These are phyloP conservation scores for Mortierella antarctica DNA, from an alignment of 192 early-diverging fungal genomes.

Conservation along the genomic window DNA sequence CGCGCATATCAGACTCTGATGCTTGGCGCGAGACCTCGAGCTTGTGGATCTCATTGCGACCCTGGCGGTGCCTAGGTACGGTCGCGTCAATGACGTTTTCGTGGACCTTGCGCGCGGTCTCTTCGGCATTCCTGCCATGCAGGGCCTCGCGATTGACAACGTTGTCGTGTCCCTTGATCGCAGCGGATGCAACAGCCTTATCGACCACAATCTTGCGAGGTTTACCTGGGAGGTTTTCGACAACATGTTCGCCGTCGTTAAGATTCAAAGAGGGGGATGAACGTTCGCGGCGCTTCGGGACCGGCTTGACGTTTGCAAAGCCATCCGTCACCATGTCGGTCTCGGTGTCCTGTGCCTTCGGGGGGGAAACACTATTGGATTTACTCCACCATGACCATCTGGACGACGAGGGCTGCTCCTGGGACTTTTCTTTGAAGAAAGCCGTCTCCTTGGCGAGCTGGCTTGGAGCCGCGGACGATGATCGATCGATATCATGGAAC, in stretches of 20 bases:
- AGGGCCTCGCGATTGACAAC: constrained; percentile 1
- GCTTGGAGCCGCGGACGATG: neutral
- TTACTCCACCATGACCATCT: constrained; percentile 40
- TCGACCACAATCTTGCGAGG: constrained; percentile 31
- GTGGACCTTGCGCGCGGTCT: constrained; percentile 42
- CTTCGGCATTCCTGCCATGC: constrained; percentile 19
- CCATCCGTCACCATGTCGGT: neutral
- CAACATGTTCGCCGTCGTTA: neutral
- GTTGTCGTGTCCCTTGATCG: constrained; percentile 31
- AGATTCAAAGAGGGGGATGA: neutral
- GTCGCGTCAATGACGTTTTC: constrained; percentile 44
- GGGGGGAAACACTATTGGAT: neutral
- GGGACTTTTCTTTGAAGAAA: neutral
- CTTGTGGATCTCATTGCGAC: constrained; percentile 23
- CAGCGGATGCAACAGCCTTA: constrained; percentile 29
- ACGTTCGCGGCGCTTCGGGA: neutral
- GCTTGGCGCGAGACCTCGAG: constrained; percentile 30
- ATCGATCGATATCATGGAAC: constrained; percentile 10
- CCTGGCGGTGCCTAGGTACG: constrained; percentile 6
- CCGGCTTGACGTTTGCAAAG: too few relatives aligned
- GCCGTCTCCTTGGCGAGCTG: constrained; percentile 11
- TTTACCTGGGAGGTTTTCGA: neutral
- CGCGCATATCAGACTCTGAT: constrained; percentile 11
- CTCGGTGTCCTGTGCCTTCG: neutral
- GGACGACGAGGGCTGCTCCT: constrained; percentile 26